Conservation (phyloP, 2,329 filamentous ascomycete genomes). For the Cryphonectria japonica region DNA sequence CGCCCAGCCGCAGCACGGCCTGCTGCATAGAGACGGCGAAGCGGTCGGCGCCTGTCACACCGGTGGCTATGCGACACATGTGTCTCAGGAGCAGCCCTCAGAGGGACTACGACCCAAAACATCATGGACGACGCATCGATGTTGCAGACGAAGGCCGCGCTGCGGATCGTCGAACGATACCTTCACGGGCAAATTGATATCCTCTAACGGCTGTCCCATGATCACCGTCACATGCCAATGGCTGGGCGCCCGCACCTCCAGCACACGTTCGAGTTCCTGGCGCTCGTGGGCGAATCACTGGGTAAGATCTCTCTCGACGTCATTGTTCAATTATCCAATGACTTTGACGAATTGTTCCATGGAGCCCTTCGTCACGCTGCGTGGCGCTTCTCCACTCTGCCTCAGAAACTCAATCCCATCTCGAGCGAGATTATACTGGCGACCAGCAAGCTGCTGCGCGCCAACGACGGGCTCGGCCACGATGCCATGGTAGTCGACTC, state of each 20-base stretch:
- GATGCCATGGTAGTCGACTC: constrained; percentile 63
- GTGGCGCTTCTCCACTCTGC: constrained; percentile 61
- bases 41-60: constrained; percentile 6
- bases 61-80: constrained; percentile 16
- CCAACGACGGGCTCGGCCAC: constrained; percentile 55
- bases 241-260: constrained; percentile 61
- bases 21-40: constrained; percentile 23
- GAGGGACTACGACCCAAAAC: constrained; percentile 63
- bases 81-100: constrained; percentile 46
- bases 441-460: constrained; percentile 55
- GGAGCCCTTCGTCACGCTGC: constrained; percentile 58
- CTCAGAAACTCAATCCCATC: constrained; percentile 63
- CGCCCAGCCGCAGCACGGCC: constrained; percentile 2
- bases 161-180: constrained; percentile 51
- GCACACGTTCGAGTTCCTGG: constrained; percentile 58
- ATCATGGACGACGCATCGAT: constrained; percentile 61
- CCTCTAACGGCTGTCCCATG: constrained; percentile 46
- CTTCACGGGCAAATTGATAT: constrained; percentile 47
- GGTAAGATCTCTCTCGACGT: constrained; percentile 61
- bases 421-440: constrained; percentile 60
- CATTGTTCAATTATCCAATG: constrained; percentile 62
- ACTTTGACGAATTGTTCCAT: constrained; percentile 53
- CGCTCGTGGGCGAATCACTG: constrained; percentile 55
- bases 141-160: constrained; percentile 55
- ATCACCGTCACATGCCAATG: constrained; percentile 58